Evolutionary conservation across 2,329 filamentous ascomycete genomes (phyloP).

Genomic region (Lithohypha guttulata): DNA sequence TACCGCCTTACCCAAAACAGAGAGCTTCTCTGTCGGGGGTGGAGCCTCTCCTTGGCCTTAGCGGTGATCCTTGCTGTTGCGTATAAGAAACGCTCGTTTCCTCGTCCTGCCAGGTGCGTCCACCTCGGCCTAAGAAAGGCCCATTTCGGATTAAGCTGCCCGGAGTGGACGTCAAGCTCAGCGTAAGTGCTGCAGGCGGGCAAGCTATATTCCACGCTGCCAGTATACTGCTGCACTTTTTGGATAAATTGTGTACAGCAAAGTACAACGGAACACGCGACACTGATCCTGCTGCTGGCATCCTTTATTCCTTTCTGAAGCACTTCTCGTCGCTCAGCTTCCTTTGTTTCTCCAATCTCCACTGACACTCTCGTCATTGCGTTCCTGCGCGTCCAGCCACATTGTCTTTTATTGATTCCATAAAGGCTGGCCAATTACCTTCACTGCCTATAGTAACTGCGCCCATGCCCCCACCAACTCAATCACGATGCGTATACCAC

Average conservation of each 20-base stretch:
- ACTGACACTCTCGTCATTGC: neutral
- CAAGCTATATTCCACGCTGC: neutral
- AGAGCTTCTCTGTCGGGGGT: no score
- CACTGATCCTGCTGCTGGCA: no score
- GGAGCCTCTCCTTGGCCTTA: no score
- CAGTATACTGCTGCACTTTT: neutral
- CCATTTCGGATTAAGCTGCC: constrained; percentile 1
- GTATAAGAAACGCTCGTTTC: constrained; percentile 1
- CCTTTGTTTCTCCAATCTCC: neutral
- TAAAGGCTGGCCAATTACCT: neutral
- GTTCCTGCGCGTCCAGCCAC: neutral
- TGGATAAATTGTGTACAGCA: no score
- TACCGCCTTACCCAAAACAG: no score
- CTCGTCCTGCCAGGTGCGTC: constrained; percentile 2
- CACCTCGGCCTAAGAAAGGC: neutral
- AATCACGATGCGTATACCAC: constrained; percentile 35
- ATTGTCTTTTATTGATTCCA: neutral
- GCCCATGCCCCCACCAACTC: constrained; percentile 8
- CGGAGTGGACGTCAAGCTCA: neutral
- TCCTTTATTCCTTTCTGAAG: no score
- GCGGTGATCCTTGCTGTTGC: neutral
- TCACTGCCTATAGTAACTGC: neutral
- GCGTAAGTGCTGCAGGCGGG: neutral
- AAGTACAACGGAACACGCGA: no score
- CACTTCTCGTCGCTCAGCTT: neutral